Evolutionary conservation across 1,284 basidiomycete species (phyloP), one percentile per base, ranked within the genome.

Genomic region (Mycosarcoma maydis): DNA sequence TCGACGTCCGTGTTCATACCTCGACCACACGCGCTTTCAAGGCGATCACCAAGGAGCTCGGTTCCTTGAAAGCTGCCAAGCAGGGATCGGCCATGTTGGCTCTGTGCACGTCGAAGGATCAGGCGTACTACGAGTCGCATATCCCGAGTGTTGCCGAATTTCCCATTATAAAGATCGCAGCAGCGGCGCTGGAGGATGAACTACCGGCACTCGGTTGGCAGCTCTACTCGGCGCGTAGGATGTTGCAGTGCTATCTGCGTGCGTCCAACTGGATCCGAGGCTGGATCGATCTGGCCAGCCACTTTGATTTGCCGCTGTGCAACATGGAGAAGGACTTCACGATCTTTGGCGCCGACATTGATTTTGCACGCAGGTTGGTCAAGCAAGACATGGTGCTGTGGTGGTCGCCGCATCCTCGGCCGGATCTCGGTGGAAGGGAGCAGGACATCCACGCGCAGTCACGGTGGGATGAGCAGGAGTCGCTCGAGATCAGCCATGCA

Each of bases 381-480:
- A 88, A 89, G 52, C 91, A 96, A 68, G 96, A 98, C 78, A 89
- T 92, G 82, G 85, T 98, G 3, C 85, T 98, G 2, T 99, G 96
- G 96, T 99, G 96, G 96, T 95, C 95, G 4, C 52, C 64, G 5
- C 59, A 50, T 36, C 87, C 90, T 1, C 88, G 89, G 4, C 94
- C 96, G 4, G 96, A 98, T 83, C 86, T 98, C 0, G 96, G 96
- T 37, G 96, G 96, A 2, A 87, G 90, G 43, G 94, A 99, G 80
- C 88, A 92, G 45, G 96, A 98, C 81, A 86, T 87, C 37, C 87
- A 90, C 45, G 87, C 86, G 3, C 65, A 68, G 37, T 55, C 52
- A 27, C 43, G 58, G 16, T 74, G 72, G 69, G 80, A 82, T 4
- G 77, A 80, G 38, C 76, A 81, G 39, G 92, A 94, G 65, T 92